Base-by-base conservation (phyloP, 441 rosid species). In the Gossypium gossypioides region DNA sequence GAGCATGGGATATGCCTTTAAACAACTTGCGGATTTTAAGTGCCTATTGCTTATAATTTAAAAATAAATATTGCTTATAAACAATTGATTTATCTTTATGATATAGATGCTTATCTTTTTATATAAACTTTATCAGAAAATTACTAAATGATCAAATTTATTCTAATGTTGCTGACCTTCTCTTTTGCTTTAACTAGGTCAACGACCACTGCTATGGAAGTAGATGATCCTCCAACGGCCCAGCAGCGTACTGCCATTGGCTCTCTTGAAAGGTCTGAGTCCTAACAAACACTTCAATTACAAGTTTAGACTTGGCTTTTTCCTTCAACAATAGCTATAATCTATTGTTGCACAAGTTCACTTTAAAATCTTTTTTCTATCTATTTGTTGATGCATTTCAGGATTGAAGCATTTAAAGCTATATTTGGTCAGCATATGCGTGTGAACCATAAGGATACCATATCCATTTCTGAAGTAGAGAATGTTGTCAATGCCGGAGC, bases 371-470 rank as follows among this genome's bases (percentile, higher is more conserved):
- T 46, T 69, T 27, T 21, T 9, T 29, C 50, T 6, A 24, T 22
- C 18, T 66, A 37, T 29, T 65, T 46, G 55, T 29, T 73, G 61
- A 7, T 56, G 63, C 19, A 57, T 71, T 59, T 71, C 89, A 90
- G 96, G 76, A 69, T 76, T 22, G 95, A 92, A 82, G 87, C 90
- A 48, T 95, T 95, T 78, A 88, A 91, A 75, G 59, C 89, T 21
- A 71, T 76, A 62, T 89, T 95, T 68, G 88, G 96, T 63, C 92
- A 89, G 73, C 94, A 92, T 76, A 92, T 92, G 96, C 88, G 90
- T 73, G 80, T 82, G 76, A 80, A 87, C 65, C 89, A 84, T 72
- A 81, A 88, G 80, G 96, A 90, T 12, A 80, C 85, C 68, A 89
- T 91, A 60, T 78, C 92, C 25, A 79, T 95, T 76, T 84, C 82